Evolutionary conservation across 768 basidiomycete genomes (phyloP), one percentile per base, ranked within the genome.

Genomic region (Hebeloma cylindrosporum): DNA sequence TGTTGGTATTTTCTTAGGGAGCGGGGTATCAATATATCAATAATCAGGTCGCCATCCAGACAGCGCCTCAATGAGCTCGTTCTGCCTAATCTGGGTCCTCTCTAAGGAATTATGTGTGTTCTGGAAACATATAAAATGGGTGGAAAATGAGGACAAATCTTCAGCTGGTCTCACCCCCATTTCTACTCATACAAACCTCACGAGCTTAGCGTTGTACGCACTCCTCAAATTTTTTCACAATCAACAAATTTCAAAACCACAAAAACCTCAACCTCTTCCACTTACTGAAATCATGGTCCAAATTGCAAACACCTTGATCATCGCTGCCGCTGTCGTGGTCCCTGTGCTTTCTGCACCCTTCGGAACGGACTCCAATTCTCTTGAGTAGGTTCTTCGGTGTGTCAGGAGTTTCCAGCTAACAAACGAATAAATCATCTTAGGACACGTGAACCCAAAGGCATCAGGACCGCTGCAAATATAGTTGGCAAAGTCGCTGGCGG

Each of bases 111-210:
- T n/a, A n/a, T n/a, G n/a, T n/a, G n/a, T n/a, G n/a, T n/a, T n/a
- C n/a, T n/a, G n/a, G n/a, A n/a, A n/a, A n/a, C n/a, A n/a, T n/a
- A 69, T 1, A 73, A 69, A 52, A 65, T 62, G 0, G 42, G 43
- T 22, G 56, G 67, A 29, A 68, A 75, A 45, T 55, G 71, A 13
- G 61, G 65, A 40, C 52, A 20, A 29, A 43, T 34, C 42, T 38
- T 43, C 36, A 49, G 43, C 48, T 42, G 47, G 47, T 43, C 47
- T 48, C 47, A 48, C 40, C 25, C 32, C 40, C 44, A 45, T 13
- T 20, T 38, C 18, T 23, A 30, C 26, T 29, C 22, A 30, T 25
- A 40, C 10, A 25, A 27, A 14, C 26, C 33, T 23, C 22, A 40
- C 40, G 23, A 42, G 47, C 47, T 48, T 38, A 48, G 47, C 47